Base-by-base conservation (phyloP, 169 alveolate genomes). In the Plasmodium adleri region DNA sequence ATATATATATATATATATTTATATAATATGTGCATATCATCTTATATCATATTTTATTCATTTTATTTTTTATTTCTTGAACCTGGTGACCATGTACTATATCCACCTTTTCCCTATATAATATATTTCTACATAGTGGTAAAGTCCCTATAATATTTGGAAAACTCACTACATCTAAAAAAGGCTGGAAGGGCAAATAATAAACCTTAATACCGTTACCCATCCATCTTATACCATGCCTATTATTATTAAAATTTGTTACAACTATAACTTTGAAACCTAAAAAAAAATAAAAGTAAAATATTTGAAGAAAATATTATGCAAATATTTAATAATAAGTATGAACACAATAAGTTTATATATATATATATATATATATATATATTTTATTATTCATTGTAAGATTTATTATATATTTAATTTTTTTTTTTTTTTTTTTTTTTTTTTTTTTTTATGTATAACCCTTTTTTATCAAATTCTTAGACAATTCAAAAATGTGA, bases 151-250 rank as follows among this genome's bases (percentile, higher is more conserved):
- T 68, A 74, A 92, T 50, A 56, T 92, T 88, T 56, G 96, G 94
- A 54, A 87, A 68, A 54, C 92, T 88, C 60, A 94, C 96, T 66
- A 95, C 94, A 91, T 97, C 98, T 43, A 92, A 92, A 56, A 96
- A 88, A 17, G 98, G 94, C 24, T 94, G 87, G 67, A 96, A 91
- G 10, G 99, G 99, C 39, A 96, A 91, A 91, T 98, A 98, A 93
- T 99, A 99, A 10, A 98, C 99, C 94, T 98, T 98, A 91, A 98
- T 88, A 20, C 99, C 99, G 78, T 97, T 98, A 5, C 99, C 96
- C 98, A 98, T 94, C 91, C 97, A 98, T 93, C 99, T 95, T 9
- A 99, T 96, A 1, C 99, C 99, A 68, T 94, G 95, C n/a, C 99
- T 70, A 43, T 97, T 94, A 7, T 97, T 97, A 76, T 96, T 96